Conservation (phyloP, 108 stramenopile species). For the Cyclostephanos tholiformis region DNA sequence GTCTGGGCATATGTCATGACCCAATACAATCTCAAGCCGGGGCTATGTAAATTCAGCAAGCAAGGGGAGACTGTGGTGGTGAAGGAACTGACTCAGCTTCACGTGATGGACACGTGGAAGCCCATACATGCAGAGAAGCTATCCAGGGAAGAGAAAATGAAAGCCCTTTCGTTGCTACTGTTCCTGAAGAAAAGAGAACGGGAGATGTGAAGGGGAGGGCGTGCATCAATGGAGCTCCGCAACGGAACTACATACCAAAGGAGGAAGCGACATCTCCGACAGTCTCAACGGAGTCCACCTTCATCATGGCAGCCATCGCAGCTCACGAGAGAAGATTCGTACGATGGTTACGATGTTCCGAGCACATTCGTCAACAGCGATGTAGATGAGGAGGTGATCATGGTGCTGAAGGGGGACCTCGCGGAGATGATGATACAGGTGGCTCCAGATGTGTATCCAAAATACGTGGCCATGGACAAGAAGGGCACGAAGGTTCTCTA, state of each 20-base stretch:
- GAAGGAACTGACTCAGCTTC: neutral
- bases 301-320: conserved; percentile 36
- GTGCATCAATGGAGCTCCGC: too few relatives aligned
- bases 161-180: conserved; percentile 26
- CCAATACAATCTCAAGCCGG: too few relatives aligned
- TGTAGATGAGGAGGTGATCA: conserved; percentile 29
- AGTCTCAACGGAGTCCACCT: too few relatives aligned
- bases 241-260: too few relatives aligned
- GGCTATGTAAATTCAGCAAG: neutral
- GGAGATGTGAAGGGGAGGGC: too few relatives aligned
- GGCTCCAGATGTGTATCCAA: conserved; percentile 24
- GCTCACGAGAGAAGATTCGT: conserved; percentile 48
- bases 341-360: conserved; percentile 50
- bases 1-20: neutral
- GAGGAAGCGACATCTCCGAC: too few relatives aligned
- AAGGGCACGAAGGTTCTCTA: too few relatives aligned
- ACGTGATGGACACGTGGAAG: neutral
- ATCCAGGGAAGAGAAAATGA: conserved; percentile 8
- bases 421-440: conserved; percentile 28
- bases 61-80: too few relatives aligned
- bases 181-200: conserved; percentile 43
- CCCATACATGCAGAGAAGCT: neutral
- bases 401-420: conserved; percentile 22
- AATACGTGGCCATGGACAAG: conserved; percentile 17
- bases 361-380: conserved; percentile 55